These are phyloP conservation scores for Elongisporangium prolatum DNA, from an alignment of 352 stramenopile genomes.

Conservation along the genomic window DNA sequence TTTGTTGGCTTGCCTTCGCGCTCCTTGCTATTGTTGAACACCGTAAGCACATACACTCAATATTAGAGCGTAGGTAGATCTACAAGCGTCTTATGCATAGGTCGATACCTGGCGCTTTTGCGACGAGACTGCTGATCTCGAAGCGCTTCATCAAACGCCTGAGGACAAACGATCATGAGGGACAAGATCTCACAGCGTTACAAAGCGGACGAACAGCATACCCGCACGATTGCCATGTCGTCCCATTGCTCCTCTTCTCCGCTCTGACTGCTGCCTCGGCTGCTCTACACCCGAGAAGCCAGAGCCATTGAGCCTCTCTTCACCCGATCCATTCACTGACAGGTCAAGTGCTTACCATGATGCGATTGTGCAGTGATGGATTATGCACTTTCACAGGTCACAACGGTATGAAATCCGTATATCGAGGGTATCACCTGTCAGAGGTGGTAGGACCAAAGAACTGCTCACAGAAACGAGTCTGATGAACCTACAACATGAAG, in stretches of 20 bases:
- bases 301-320: not conserved
- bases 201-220: constrained; percentile 10
- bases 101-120: not conserved
- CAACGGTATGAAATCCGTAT: not conserved
- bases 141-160: constrained; percentile 75
- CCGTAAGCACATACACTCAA: not conserved
- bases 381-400: not conserved
- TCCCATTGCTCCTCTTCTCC: constrained; percentile 69
- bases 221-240: constrained; percentile 77
- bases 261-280: constrained; percentile 22
- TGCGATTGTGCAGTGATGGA: constrained; percentile 13
- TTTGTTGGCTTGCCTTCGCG: constrained; percentile 21
- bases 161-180: not conserved
- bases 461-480: not conserved
- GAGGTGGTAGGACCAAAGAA: not conserved
- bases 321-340: constrained; percentile 13
- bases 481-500: not conserved
- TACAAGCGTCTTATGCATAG: no score
- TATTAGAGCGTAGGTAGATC: not conserved
- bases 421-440: not conserved
- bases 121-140: constrained; percentile 27
- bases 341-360: constrained; percentile 3
- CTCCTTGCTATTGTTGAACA: constrained; percentile 10
- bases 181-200: no score
- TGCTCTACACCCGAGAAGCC: constrained; percentile 21